A percentile compares a stretch with the other conserved stretches of the same genome.
Evolutionary conservation across 2,329 filamentous ascomycete species (phyloP).

Genomic region (Sarocladium strictum): DNA sequence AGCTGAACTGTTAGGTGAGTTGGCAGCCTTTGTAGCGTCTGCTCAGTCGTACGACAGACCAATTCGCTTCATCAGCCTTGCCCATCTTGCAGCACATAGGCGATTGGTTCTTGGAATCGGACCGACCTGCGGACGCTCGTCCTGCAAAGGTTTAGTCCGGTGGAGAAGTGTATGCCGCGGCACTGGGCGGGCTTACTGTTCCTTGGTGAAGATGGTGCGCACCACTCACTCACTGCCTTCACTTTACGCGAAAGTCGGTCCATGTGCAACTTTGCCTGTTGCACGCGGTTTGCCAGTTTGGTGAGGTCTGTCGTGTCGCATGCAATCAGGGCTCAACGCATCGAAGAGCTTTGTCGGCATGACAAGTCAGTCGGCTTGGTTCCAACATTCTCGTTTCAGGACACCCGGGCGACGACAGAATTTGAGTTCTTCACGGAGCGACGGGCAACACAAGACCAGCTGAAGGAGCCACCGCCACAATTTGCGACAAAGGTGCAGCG

Average conservation of each 20-base stretch:
- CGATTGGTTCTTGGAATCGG: conserved; percentile 2
- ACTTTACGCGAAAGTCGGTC: background rate
- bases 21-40: too few species aligned
- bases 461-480: background rate
- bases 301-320: too few species aligned
- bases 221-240: background rate
- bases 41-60: background rate
- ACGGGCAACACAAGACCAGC: background rate
- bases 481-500: background rate
- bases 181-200: background rate
- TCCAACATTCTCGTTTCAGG: too few species aligned
- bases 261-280: too few species aligned
- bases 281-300: too few species aligned
- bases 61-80: background rate
- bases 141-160: background rate
- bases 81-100: background rate
- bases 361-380: too few species aligned
- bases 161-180: background rate
- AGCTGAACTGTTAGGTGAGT: too few species aligned
- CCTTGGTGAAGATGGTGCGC: background rate
- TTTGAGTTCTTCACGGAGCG: too few species aligned
- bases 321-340: too few species aligned
- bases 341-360: too few species aligned
- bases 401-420: too few species aligned
- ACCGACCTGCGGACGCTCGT: background rate